Base-by-base conservation (phyloP, 2,329 filamentous ascomycete genomes). In the Lizonia empirigonia region DNA sequence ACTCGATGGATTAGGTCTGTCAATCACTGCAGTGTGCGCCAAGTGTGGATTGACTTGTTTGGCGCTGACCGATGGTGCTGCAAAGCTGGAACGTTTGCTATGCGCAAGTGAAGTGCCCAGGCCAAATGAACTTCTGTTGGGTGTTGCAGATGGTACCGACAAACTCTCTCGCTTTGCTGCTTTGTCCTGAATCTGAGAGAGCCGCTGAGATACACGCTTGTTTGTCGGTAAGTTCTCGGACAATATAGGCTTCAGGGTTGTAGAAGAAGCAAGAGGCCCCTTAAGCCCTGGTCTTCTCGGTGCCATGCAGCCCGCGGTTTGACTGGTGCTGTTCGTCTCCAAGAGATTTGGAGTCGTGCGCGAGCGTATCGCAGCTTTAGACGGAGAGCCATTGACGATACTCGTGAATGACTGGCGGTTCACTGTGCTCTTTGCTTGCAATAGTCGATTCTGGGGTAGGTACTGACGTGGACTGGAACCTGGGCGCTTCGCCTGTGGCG, bases 301-400 rank as follows among this genome's bases (percentile, higher is more conserved):
- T 22, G 55, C 50, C 52, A 63, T 60, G 27, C 56, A 59, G 20
- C 46, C 42, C 9, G 37, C 47, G 23, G 44, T 22, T n/a, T 50
- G 58, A 8, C 51, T 45, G 30, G 58, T 55, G 20, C 47, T 46
- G n/a, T 39, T 24, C 9, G 23, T 23, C 13, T 62, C 63, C n/a
- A 54, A 41, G 16, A 71, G 55, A 42, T 67, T 72, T 1, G 69
- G 60, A 19, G 67, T 69, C 13, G 68, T 71, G 7, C 62, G 56
- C 47, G 69, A 70, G 24, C 66, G 60, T n/a, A 62, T 27, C 8
- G 62, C 56, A 7, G 45, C 18, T 38, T 57, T 64, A 4, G 54
- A 53, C 10, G 58, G 55, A 15, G 61, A 56, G 16, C 32, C 39
- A 9, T 45, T 29, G 12, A 18, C 37, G 3, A 36, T 19, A 19